Evolutionary conservation across 2,329 filamentous ascomycete species (phyloP).

Genomic region (Talaromyces marneffei): DNA sequence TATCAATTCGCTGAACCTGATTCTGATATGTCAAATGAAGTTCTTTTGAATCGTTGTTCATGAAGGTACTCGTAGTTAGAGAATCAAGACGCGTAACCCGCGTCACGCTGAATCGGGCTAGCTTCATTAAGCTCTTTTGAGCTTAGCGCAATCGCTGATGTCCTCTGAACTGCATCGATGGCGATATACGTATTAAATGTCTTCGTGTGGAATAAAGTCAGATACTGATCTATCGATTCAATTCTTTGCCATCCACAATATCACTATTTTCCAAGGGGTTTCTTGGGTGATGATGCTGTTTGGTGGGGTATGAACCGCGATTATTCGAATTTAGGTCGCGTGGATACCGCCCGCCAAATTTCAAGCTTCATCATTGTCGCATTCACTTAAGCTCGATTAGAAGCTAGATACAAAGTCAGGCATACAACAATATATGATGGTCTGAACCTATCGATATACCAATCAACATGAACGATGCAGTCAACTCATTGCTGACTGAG

Average conservation of each 20-base stretch:
- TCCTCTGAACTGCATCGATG: background rate
- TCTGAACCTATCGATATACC: background rate
- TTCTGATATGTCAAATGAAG: background rate
- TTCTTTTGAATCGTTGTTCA: background rate
- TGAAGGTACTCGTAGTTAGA: too few species aligned
- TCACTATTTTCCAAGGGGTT: background rate
- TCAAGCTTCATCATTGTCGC: background rate
- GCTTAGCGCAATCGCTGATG: background rate
- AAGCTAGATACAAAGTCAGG: background rate
- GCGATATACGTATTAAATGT: background rate
- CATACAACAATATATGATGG: background rate
- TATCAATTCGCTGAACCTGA: background rate
- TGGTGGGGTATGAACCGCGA: background rate
- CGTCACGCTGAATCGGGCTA: conserved; percentile 5
- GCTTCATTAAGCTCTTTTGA: background rate
- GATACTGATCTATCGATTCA: background rate
- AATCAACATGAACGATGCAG: conserved; percentile 38
- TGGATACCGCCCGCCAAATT: background rate
- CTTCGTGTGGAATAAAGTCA: too few species aligned
- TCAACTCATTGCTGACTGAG: conserved; percentile 71
- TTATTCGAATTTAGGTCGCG: background rate
- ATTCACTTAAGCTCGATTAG: background rate
- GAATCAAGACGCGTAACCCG: background rate
- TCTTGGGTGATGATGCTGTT: background rate
- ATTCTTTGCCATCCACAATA: background rate